phyloP scores from a whole-genome alignment of 257 asterid genomes.

The Nicotiana undulata region DNA sequence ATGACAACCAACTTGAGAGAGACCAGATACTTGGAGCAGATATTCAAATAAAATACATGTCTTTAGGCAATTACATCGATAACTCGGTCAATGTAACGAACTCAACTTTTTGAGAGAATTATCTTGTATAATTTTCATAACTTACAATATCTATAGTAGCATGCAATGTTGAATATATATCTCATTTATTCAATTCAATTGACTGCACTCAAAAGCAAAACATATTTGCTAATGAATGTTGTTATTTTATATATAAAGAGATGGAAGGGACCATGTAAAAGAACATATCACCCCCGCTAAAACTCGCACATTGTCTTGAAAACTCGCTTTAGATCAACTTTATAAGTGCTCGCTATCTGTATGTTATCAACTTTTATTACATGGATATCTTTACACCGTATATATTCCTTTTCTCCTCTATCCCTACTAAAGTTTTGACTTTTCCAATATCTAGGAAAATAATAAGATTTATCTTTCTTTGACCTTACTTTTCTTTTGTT shows the following conservation, averaged over 20 bases:
- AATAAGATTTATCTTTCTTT: neutral
- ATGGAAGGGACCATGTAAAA: neutral
- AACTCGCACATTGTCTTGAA: neutral
- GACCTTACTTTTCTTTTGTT: neutral
- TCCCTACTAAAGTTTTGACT: neutral
- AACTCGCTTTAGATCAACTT: neutral
- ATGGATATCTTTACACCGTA: neutral
- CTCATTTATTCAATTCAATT: neutral
- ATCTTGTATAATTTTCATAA: neutral
- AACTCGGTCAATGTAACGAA: neutral
- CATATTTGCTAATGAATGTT: neutral
- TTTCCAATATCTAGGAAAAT: neutral
- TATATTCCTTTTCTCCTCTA: neutral
- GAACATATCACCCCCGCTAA: neutral
- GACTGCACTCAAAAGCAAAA: neutral
- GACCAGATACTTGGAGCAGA: neutral
- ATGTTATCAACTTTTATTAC: neutral
- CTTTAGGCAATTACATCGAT: neutral
- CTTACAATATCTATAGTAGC: neutral
- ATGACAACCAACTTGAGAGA: neutral
- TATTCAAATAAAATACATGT: neutral
- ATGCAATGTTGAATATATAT: neutral
- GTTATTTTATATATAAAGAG: neutral
- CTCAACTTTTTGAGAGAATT: neutral
- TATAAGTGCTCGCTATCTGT: neutral